Conservation (phyloP, 805 yeast genomes). For the Wickerhamiella brachini region DNA sequence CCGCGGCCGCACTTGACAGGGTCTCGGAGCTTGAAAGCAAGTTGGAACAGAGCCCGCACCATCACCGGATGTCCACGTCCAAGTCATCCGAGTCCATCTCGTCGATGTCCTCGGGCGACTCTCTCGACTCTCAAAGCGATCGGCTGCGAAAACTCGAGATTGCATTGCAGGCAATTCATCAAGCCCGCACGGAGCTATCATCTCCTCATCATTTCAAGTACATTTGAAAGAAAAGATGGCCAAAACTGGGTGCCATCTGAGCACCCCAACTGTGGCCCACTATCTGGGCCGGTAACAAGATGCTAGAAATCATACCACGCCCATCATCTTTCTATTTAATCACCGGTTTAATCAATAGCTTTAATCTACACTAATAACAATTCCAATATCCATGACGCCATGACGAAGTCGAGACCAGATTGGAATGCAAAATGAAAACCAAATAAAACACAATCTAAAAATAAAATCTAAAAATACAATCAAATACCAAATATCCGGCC, state of each 20-base stretch:
- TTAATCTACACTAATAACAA: too few relatives aligned
- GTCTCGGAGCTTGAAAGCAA: slow-evolving; percentile 16
- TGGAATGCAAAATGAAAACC: too few relatives aligned
- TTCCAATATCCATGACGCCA: too few relatives aligned
- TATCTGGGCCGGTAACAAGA: too few relatives aligned
- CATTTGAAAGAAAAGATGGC: slow-evolving; percentile 3
- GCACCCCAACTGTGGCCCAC: too few relatives aligned
- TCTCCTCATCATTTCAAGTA: slow-evolving; percentile 16
- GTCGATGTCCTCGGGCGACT: slow-evolving; percentile 1
- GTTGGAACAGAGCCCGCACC: slow-evolving; percentile 7
- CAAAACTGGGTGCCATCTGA: background rate
- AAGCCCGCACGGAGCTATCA: slow-evolving; percentile 15
- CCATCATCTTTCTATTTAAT: background rate
- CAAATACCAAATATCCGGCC: background rate
- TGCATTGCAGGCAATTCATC: slow-evolving; percentile 15
- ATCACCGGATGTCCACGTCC: background rate
- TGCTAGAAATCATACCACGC: too few relatives aligned
- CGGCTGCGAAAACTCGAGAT: slow-evolving; percentile 13
- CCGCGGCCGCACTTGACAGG: slow-evolving; percentile 19
- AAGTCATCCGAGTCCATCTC: slow-evolving; percentile 5
- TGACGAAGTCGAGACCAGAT: too few relatives aligned
- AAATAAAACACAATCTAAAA: too few relatives aligned
- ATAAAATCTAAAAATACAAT: background rate
- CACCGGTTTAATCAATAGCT: background rate
- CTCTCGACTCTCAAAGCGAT: slow-evolving; percentile 7